Conservation (phyloP, 352 stramenopile genomes). For the Globisporangium cylindrosporum region DNA sequence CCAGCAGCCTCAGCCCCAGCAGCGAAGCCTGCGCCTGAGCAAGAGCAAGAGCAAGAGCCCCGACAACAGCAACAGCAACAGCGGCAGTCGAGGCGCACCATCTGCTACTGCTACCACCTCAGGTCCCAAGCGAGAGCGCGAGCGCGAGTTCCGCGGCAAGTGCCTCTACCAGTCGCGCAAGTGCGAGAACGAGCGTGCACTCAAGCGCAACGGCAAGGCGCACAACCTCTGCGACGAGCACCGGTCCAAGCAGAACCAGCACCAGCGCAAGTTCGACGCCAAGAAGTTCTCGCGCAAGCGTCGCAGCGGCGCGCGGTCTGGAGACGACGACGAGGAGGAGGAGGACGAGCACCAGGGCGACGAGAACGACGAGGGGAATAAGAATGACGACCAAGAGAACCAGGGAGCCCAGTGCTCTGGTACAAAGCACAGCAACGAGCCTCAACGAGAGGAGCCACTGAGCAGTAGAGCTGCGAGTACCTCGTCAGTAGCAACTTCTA, state of each 20-base stretch:
- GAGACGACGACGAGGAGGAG: slow-evolving; percentile 11
- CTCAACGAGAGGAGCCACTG: background rate
- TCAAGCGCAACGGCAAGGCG: slow-evolving; percentile 76
- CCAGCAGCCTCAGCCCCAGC: too few species aligned
- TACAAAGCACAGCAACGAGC: background rate
- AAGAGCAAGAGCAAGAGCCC: background rate
- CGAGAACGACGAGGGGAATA: slow-evolving; percentile 4
- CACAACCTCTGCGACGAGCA: slow-evolving; percentile 82
- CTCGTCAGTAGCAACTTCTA: background rate
- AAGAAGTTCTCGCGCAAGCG: slow-evolving; percentile 72
- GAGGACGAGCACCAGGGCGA: slow-evolving; percentile 1
- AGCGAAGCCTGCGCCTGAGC: background rate
- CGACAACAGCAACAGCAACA: background rate
- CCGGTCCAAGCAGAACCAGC: slow-evolving; percentile 74
- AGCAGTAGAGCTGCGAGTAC: background rate
- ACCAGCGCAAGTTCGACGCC: slow-evolving; percentile 80
- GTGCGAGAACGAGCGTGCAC: slow-evolving; percentile 74
- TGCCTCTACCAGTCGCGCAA: slow-evolving; percentile 79
- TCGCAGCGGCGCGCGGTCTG: slow-evolving; percentile 19
- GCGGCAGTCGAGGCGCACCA: background rate
- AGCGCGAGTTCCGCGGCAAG: slow-evolving; percentile 48
- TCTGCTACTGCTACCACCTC: background rate
- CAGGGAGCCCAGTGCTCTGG: background rate
- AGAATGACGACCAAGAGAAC: background rate
- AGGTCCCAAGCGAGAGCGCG: background rate